Percentiles rank a stretch among this genome's conserved stretches.
Conservation (phyloP, 1,284 basidiomycete genomes). For the Irpex sp. region DNA sequence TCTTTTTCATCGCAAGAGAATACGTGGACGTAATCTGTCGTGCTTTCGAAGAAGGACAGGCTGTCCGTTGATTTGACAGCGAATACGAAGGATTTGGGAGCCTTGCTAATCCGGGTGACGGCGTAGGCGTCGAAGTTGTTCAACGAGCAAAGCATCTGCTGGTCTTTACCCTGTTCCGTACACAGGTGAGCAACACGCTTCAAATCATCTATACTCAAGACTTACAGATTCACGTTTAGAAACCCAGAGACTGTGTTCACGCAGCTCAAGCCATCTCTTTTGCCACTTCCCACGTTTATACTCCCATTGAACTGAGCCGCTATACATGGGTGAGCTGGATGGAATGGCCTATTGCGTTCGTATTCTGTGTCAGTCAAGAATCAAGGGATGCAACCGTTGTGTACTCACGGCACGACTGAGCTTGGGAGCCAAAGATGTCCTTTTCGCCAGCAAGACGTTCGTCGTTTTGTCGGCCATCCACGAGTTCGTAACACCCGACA, state of each 20-base stretch:
- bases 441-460: constrained; percentile 74
- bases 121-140: constrained; percentile 83
- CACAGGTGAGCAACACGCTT: background rate
- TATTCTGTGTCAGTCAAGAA: constrained; percentile 28
- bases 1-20: constrained; percentile 72
- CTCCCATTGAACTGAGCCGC: constrained; percentile 81
- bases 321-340: constrained; percentile 59
- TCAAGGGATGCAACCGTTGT: background rate
- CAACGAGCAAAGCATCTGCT: constrained; percentile 71
- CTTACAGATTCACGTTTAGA: constrained; percentile 82
- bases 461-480: constrained; percentile 79
- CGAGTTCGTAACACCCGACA: constrained; percentile 68
- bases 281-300: constrained; percentile 87
- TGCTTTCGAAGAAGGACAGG: constrained; percentile 77
- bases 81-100: constrained; percentile 77
- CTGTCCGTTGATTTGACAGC: constrained; percentile 86
- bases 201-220: constrained; percentile 5
- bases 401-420: constrained; percentile 55
- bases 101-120: constrained; percentile 64
- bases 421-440: constrained; percentile 54
- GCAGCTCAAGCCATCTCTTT: constrained; percentile 81
- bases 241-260: constrained; percentile 79
- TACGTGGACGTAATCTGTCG: constrained; percentile 77
- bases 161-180: constrained; percentile 69
- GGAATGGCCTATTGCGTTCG: constrained; percentile 44